A percentile compares a stretch with the other conserved stretches of the same genome.
Evolutionary conservation across 805 yeast genomes (phyloP).

Genomic region (Schwanniomyces vanrijiae): DNA sequence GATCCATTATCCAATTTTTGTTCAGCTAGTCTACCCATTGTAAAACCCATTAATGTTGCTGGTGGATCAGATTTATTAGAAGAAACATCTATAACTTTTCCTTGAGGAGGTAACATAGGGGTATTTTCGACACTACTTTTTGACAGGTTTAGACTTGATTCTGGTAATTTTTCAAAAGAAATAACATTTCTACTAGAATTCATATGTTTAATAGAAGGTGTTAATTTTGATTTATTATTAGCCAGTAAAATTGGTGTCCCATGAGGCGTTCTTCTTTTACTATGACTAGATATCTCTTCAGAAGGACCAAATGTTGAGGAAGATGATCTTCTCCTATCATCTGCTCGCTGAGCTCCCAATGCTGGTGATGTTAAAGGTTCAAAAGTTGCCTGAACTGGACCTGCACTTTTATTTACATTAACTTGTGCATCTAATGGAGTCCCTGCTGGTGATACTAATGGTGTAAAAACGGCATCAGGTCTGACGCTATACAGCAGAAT

Average conservation of each 20-base stretch:
- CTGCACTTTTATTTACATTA: constrained; percentile 16
- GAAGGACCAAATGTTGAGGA: constrained; percentile 29
- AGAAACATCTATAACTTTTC: constrained; percentile 24
- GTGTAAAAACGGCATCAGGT: constrained; percentile 69
- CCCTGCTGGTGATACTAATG: constrained; percentile 74
- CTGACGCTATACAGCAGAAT: constrained; percentile 36
- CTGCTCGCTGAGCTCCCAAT: constrained; percentile 41
- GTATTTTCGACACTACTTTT: constrained; percentile 11
- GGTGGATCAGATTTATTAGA: constrained; percentile 16
- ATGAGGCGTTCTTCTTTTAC: constrained; percentile 44
- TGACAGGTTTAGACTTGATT: constrained; percentile 17
- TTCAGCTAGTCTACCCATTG: constrained; percentile 45
- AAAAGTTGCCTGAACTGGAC: constrained; percentile 30
- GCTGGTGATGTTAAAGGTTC: constrained; percentile 71
- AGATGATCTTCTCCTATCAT: constrained; percentile 28
- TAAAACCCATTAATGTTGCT: constrained; percentile 45
- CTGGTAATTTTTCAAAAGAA: constrained; percentile 31
- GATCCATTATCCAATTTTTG: constrained; percentile 15
- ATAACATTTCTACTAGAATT: constrained; percentile 8
- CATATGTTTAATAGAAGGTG: constrained; percentile 37
- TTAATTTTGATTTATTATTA: constrained; percentile 21
- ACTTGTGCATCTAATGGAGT: constrained; percentile 54
- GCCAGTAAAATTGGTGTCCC: constrained; percentile 41
- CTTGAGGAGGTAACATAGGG: constrained; percentile 42
- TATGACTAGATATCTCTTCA: constrained; percentile 18